Evolutionary conservation across 192 early-diverging fungal species (phyloP), one percentile per base, ranked within the genome.

Genomic region (Backusella westeae): DNA sequence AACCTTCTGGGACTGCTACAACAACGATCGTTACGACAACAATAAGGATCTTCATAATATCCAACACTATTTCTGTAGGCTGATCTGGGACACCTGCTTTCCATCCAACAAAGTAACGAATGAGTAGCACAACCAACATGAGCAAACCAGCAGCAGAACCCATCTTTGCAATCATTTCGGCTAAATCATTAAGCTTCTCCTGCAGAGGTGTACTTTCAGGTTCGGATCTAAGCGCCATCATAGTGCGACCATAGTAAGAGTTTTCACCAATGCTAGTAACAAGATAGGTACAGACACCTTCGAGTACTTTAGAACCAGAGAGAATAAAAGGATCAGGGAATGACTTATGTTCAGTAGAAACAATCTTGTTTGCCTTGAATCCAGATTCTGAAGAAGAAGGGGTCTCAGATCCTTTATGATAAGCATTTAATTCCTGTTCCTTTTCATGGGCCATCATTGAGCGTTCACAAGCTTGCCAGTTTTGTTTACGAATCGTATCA

Each of bases 1-100:
- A 90, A 42, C 98, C 98, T 84, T 99, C 98, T 38, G 98, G 98
- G 0, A 99, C 95, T 21, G 98, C 98, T 6, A 99, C 97, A 17
- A 99, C 98, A 29, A 99, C 88, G 2, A 99, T 85, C 19, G 98
- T 98, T 35, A 99, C 90, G 21, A 95, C 93, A 9, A 94, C 90
- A 81, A 99, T 97, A 36, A 98, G 70, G 69, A 99, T 93, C 72
- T 88, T 84, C 75, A 93, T 90, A 63, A 95, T 81, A 77, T 85
- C 88, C 68, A 89, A 78, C 12, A 92, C 89, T 34, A 93, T 86
- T 5, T 86, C 82, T 14, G 84, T 73, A 49, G 89, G 88, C 10
- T 73, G 77, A 5, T 74, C 82, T 1, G 81, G 81, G 9, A 78
- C 67, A 66, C 67, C 67, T 17, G n/a, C 59, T 71, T 77, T 81